A percentile compares a stretch with the other conserved stretches of the same genome.
phyloP scores from a whole-genome alignment of 495 filamentous ascomycete species.

The Bacidia rubella region DNA sequence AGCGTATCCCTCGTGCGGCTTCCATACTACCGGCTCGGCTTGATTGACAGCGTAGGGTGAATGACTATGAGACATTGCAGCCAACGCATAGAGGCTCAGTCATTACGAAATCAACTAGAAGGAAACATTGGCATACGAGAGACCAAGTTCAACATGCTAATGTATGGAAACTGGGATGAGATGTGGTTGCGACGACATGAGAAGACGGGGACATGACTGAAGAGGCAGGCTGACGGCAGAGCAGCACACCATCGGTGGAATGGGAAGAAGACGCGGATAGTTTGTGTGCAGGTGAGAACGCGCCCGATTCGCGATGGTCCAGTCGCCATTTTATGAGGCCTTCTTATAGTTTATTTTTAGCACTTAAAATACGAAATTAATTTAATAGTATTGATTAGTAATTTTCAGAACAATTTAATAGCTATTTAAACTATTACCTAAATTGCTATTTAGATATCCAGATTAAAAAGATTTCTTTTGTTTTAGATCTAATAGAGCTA shows the following conservation, averaged over 20 bases:
- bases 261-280: background rate
- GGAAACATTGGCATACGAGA: no score
- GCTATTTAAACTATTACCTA: background rate
- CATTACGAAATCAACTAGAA: no score
- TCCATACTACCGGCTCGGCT: constrained; percentile 6
- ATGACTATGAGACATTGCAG: background rate
- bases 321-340: background rate
- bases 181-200: no score
- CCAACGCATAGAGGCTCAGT: no score
- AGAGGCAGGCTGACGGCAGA: no score
- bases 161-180: no score
- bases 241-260: constrained; percentile 10
- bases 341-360: background rate
- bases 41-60: constrained; percentile 9
- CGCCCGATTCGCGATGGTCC: background rate
- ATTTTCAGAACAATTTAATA: background rate
- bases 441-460: no score
- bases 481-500: no score
- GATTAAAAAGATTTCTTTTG: no score
- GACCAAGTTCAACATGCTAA: no score
- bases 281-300: background rate
- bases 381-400: background rate
- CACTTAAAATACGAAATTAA: constrained; percentile 1
- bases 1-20: constrained; percentile 8
- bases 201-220: no score